A percentile compares a stretch with the other conserved stretches of the same genome.
Conservation (phyloP, 257 asterid genomes). For the Capsicum chinense region DNA sequence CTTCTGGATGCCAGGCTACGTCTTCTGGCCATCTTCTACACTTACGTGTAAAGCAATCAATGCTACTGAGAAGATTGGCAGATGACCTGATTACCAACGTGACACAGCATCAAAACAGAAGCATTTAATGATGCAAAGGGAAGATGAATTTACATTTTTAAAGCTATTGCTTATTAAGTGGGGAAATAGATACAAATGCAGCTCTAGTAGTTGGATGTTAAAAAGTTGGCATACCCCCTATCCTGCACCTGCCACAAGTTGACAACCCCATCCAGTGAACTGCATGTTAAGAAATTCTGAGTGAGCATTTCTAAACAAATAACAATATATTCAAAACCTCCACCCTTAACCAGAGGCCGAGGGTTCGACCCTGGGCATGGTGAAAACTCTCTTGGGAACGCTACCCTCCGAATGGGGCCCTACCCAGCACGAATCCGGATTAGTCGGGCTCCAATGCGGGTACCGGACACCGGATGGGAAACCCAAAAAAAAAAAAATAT, state of each 20-base stretch:
- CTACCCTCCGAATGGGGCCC: too few species aligned
- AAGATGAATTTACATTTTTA: not conserved
- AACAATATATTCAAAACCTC: not conserved
- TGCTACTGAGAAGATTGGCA: conserved; percentile 65
- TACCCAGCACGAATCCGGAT: too few species aligned
- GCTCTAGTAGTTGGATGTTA: conserved; percentile 30
- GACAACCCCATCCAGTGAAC: conserved; percentile 80
- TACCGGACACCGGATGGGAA: too few species aligned
- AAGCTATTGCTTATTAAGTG: conserved; percentile 10
- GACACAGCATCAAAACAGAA: conserved; percentile 18
- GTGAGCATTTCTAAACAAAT: conserved; percentile 25
- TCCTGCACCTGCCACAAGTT: conserved; percentile 72
- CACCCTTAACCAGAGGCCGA: too few species aligned
- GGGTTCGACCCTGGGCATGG: too few species aligned
- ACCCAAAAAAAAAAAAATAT: not conserved
- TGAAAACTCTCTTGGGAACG: too few species aligned
- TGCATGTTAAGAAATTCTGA: conserved; percentile 45
- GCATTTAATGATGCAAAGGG: not conserved
- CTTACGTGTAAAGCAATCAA: conserved; percentile 73
- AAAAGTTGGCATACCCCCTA: conserved; percentile 53
- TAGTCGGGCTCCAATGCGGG: too few species aligned
- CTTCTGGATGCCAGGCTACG: conserved; percentile 94
- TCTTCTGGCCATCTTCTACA: conserved; percentile 97
- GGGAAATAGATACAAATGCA: not conserved
- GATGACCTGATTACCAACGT: conserved; percentile 54